phyloP scores from a whole-genome alignment of 2,329 filamentous ascomycete genomes.

The Coleophoma cylindrospora region DNA sequence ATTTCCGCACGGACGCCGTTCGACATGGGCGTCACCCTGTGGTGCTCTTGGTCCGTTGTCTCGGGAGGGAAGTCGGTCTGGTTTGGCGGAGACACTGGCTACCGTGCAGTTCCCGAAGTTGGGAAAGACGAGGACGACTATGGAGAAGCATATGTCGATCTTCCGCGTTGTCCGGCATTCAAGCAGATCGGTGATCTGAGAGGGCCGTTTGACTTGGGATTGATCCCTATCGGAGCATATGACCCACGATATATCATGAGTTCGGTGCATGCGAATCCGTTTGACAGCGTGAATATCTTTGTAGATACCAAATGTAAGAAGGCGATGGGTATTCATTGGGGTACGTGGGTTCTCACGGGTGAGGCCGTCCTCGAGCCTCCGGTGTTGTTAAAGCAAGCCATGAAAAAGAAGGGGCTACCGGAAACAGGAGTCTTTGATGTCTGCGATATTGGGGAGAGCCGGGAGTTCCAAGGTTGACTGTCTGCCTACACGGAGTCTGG shows the following conservation, averaged over 20 bases:
- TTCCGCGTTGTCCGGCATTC: slow-evolving; percentile 80
- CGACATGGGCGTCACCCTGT: slow-evolving; percentile 66
- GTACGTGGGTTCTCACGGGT: slow-evolving; percentile 72
- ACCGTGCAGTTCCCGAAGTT: slow-evolving; percentile 66
- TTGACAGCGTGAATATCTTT: slow-evolving; percentile 85
- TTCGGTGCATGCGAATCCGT: slow-evolving; percentile 77
- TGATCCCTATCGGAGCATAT: slow-evolving; percentile 92
- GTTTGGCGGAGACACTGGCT: slow-evolving; percentile 87
- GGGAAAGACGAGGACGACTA: slow-evolving; percentile 64
- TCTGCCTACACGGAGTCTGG: too few relatives aligned
- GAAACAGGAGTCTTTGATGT: slow-evolving; percentile 70
- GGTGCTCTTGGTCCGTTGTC: slow-evolving; percentile 78
- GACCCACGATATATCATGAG: slow-evolving; percentile 66
- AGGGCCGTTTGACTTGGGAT: slow-evolving; percentile 81
- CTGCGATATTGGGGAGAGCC: too few relatives aligned
- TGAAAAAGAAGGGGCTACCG: slow-evolving; percentile 58
- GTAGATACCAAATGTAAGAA: slow-evolving; percentile 68
- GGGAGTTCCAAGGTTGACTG: too few relatives aligned
- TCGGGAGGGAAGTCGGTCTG: slow-evolving; percentile 74
- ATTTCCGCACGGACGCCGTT: slow-evolving; percentile 61
- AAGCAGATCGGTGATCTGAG: slow-evolving; percentile 73
- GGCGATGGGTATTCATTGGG: slow-evolving; percentile 88
- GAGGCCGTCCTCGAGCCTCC: slow-evolving; percentile 85
- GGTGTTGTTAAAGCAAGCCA: slow-evolving; percentile 61
- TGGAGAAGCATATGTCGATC: slow-evolving; percentile 55